Percentiles rank a stretch among this genome's conserved stretches.
phyloP scores from a whole-genome alignment of 345 rosid species.

The Citrus cavaleriei region DNA sequence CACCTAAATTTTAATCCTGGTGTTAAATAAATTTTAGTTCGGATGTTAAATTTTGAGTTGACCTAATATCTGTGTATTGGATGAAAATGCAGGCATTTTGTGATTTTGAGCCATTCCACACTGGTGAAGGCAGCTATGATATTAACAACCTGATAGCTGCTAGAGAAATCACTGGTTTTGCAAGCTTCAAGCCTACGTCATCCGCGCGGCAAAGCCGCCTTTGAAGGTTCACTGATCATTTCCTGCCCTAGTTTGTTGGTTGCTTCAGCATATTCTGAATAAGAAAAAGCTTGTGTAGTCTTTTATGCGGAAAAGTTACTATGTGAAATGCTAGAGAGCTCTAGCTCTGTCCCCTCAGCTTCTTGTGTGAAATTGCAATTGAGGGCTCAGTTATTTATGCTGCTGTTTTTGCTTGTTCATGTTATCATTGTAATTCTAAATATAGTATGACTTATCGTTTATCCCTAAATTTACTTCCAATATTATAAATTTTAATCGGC shows the following conservation, averaged over 20 bases:
- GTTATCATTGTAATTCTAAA: too few relatives aligned
- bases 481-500: too few relatives aligned
- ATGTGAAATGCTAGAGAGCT: too few relatives aligned
- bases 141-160: constrained; percentile 88
- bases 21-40: neutral
- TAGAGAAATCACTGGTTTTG: constrained; percentile 85
- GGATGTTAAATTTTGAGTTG: neutral
- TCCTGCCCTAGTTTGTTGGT: neutral
- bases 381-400: too few relatives aligned
- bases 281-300: too few relatives aligned
- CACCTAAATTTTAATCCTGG: too few relatives aligned
- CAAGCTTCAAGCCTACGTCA: constrained; percentile 71
- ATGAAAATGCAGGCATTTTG: constrained; percentile 76
- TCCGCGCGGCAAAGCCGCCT: constrained; percentile 56
- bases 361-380: too few relatives aligned
- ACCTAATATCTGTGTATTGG: neutral
- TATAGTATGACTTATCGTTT: too few relatives aligned
- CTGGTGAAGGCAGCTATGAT: constrained; percentile 91
- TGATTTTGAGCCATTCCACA: constrained; percentile 93
- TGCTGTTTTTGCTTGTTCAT: too few relatives aligned
- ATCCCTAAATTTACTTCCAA: too few relatives aligned
- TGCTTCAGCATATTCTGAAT: neutral
- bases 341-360: too few relatives aligned
- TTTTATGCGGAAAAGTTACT: too few relatives aligned
- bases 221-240: constrained; percentile 17